phyloP scores from a whole-genome alignment of 176 grass and related monocot species.

The maize (Zea mays) region DNA sequence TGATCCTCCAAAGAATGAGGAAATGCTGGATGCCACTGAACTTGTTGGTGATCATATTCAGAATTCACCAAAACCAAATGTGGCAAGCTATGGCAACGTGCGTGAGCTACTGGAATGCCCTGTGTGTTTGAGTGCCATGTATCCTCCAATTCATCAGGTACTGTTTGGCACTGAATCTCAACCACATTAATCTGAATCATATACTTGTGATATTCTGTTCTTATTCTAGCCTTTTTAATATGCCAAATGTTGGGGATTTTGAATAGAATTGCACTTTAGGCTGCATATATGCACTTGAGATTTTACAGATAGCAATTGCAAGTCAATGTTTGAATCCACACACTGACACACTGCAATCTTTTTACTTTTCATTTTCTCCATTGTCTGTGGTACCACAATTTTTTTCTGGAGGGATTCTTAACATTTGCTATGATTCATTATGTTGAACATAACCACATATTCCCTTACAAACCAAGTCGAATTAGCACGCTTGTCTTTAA shows the following conservation, averaged over 20 bases:
- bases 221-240: slow-evolving; percentile 27
- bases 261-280: slow-evolving; percentile 1
- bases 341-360: not conserved
- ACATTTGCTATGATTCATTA: not conserved
- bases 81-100: slow-evolving; percentile 69
- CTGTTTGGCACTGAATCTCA: slow-evolving; percentile 25
- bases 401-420: not conserved
- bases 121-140: slow-evolving; percentile 95
- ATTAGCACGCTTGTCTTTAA: not conserved
- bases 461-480: not conserved
- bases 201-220: not conserved
- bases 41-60: slow-evolving; percentile 61
- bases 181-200: not conserved
- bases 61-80: slow-evolving; percentile 76
- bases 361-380: not conserved
- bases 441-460: slow-evolving; percentile 6
- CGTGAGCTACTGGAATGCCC: slow-evolving; percentile 91
- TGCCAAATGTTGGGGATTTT: not conserved
- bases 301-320: not conserved
- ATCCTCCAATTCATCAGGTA: slow-evolving; percentile 99
- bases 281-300: not conserved
- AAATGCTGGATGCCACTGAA: slow-evolving; percentile 69
- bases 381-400: not conserved
- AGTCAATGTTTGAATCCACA: not conserved
- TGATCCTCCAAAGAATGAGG: slow-evolving; percentile 74